These are phyloP conservation scores for Boletellus ananas DNA, from an alignment of 768 basidiomycete genomes.

Conservation along the genomic window DNA sequence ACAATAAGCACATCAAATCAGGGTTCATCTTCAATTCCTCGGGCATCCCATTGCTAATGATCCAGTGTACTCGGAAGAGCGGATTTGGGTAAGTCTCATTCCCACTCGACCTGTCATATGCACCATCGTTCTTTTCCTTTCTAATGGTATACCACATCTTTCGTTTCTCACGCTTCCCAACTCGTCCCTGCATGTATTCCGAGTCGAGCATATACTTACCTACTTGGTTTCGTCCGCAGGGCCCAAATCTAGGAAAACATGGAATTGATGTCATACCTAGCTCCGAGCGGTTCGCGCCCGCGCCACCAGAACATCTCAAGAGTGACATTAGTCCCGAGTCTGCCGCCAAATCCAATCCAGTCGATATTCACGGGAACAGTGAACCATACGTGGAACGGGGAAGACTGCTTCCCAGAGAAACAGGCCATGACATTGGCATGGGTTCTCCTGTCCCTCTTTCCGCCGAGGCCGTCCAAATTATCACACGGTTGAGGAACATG, in stretches of 20 bases:
- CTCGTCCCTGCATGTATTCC: background rate
- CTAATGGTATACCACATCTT: background rate
- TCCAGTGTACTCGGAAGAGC: conserved; percentile 80
- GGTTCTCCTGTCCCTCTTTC: conserved; percentile 81
- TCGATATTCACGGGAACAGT: background rate
- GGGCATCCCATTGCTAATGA: conserved; percentile 95
- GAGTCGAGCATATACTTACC: background rate
- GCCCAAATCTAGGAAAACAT: conserved; percentile 66
- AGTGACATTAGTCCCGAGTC: conserved; percentile 48
- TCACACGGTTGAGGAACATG: conserved; percentile 75
- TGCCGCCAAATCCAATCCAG: conserved; percentile 5
- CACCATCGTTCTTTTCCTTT: background rate
- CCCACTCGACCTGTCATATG: background rate
- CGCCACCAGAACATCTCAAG: conserved; percentile 40
- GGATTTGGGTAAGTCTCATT: conserved; percentile 63
- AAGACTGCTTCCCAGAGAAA: conserved; percentile 72
- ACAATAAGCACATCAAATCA: conserved; percentile 84
- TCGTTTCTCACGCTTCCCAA: background rate
- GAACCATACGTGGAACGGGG: conserved; percentile 29
- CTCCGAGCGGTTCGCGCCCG: conserved; percentile 60
- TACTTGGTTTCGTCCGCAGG: conserved; percentile 39
- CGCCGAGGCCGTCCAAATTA: conserved; percentile 71
- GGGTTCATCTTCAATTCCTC: conserved; percentile 94
- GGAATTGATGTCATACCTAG: conserved; percentile 77
- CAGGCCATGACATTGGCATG: conserved; percentile 84